Conservation (phyloP, 345 rosid genomes). For the Eucalyptus pumila region DNA sequence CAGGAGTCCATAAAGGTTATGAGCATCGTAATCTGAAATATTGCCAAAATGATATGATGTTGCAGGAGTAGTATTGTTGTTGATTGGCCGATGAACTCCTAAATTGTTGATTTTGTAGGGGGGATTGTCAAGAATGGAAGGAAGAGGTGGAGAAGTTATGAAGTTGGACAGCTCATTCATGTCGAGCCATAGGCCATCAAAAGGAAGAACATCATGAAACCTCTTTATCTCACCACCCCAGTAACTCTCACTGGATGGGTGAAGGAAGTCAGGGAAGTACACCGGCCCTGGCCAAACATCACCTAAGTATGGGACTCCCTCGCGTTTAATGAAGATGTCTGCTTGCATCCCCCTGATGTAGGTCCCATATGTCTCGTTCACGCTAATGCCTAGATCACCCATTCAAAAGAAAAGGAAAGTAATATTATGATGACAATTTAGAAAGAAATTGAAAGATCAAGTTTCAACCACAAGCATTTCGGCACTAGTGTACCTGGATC, state of each 20-base stretch:
- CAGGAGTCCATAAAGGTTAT: slow-evolving; percentile 55
- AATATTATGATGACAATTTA: background rate
- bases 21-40: slow-evolving; percentile 48
- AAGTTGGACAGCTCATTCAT: slow-evolving; percentile 78
- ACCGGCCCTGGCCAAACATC: slow-evolving; percentile 61
- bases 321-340: slow-evolving; percentile 36
- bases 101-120: slow-evolving; percentile 56
- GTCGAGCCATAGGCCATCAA: slow-evolving; percentile 76
- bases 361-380: slow-evolving; percentile 33
- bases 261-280: slow-evolving; percentile 57
- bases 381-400: slow-evolving; percentile 28
- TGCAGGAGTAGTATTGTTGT: slow-evolving; percentile 36
- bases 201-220: slow-evolving; percentile 34
- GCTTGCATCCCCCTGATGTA: slow-evolving; percentile 56
- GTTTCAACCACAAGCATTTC: background rate
- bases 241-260: slow-evolving; percentile 24
- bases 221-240: slow-evolving; percentile 50
- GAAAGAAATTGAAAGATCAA: background rate
- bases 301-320: slow-evolving; percentile 48
- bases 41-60: slow-evolving; percentile 41
- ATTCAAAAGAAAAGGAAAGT: background rate
- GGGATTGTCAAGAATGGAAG: slow-evolving; percentile 47
- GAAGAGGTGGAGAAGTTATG: slow-evolving; percentile 20
- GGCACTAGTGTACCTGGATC: slow-evolving; percentile 45
- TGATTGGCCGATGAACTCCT: slow-evolving; percentile 16